These are phyloP conservation scores for Penicillium nucicola DNA, from an alignment of 495 filamentous ascomycete genomes.

Conservation along the genomic window DNA sequence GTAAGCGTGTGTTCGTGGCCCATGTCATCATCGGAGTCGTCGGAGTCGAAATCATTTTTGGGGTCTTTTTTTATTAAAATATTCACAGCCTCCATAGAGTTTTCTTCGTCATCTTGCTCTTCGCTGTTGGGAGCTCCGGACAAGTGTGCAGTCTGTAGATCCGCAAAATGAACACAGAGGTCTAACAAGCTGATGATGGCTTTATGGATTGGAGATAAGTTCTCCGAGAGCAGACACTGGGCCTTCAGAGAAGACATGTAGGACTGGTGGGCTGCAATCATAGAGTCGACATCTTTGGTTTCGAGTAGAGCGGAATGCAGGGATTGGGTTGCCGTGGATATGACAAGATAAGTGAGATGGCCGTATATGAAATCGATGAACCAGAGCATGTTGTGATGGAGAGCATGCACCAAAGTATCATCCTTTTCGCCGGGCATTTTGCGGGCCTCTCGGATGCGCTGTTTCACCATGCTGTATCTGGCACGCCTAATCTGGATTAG, in stretches of 20 bases:
- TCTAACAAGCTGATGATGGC: constrained; percentile 64
- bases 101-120: constrained; percentile 1
- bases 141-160: constrained; percentile 35
- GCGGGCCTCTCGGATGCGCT: constrained; percentile 38
- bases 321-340: constrained; percentile 52
- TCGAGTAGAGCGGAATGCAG: constrained; percentile 52
- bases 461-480: constrained; percentile 62
- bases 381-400: constrained; percentile 76
- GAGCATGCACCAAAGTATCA: constrained; percentile 51
- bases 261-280: constrained; percentile 65
- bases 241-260: constrained; percentile 61
- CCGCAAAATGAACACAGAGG: constrained; percentile 49
- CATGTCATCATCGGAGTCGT: constrained; percentile 20
- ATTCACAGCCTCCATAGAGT: background rate
- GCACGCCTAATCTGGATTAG: constrained; percentile 74
- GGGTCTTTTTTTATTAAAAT: background rate
- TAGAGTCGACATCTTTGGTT: constrained; percentile 75
- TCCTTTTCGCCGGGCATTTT: constrained; percentile 18
- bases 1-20: constrained; percentile 26
- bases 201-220: constrained; percentile 61
- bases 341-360: constrained; percentile 71
- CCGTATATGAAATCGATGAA: constrained; percentile 70
- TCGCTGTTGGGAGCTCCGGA: background rate
- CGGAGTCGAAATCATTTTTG: constrained; percentile 15
- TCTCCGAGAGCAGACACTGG: constrained; percentile 63